Evolutionary conservation across 768 basidiomycete species (phyloP).

Genomic region (Rhizopogon vesiculosus): DNA sequence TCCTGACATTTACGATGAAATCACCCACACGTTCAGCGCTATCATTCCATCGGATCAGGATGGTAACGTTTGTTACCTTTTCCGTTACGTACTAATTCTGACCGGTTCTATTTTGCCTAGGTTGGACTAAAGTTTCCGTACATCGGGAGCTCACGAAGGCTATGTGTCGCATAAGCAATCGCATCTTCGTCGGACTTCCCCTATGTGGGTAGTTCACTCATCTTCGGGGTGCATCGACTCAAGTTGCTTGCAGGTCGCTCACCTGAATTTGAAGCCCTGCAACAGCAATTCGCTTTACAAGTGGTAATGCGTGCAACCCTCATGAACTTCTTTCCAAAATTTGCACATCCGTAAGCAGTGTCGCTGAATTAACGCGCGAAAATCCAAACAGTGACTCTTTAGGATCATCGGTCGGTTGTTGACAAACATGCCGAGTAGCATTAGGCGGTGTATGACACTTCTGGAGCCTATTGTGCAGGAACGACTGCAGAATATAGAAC

Average conservation of each 20-base stretch:
- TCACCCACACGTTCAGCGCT: conserved; percentile 25
- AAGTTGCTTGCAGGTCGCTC: conserved; percentile 26
- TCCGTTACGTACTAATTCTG: conserved; percentile 8
- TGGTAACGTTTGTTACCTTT: conserved; percentile 12
- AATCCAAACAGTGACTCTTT: conserved; percentile 11
- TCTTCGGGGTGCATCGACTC: neutral
- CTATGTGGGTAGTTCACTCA: conserved; percentile 25
- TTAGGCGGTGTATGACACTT: conserved; percentile 23
- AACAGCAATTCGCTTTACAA: conserved; percentile 29
- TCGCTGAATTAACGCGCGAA: conserved; percentile 1
- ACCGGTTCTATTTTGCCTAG: conserved; percentile 9
- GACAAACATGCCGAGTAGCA: conserved; percentile 27
- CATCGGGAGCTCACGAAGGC: conserved; percentile 25
- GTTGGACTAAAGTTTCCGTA: conserved; percentile 25
- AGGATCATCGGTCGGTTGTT: conserved; percentile 29
- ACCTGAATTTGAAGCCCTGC: conserved; percentile 30
- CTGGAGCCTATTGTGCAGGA: conserved; percentile 29
- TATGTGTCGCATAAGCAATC: conserved; percentile 34
- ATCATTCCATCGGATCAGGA: conserved; percentile 16
- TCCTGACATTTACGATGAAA: conserved; percentile 29
- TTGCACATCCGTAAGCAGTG: conserved; percentile 28
- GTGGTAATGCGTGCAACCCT: conserved; percentile 27
- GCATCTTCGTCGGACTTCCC: conserved; percentile 35
- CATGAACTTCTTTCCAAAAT: conserved; percentile 28
- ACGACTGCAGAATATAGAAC: conserved; percentile 20